Conservation (phyloP, 352 stramenopile species). For the Globisporangium iwayamae region DNA sequence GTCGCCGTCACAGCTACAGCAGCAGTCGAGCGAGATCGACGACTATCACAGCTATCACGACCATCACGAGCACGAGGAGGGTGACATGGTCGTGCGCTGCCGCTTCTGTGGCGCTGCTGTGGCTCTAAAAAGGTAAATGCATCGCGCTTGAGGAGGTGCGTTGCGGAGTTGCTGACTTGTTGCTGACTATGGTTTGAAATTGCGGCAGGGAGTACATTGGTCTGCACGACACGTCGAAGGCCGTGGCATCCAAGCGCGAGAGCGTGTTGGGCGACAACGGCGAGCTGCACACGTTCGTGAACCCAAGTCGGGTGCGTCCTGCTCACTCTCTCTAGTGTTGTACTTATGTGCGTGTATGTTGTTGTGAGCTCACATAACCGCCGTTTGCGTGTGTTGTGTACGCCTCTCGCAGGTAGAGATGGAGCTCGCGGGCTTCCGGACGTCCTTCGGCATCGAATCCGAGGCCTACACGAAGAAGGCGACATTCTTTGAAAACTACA, state of each 20-base stretch:
- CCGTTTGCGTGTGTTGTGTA: conserved; percentile 1
- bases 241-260: conserved; percentile 51
- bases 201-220: conserved; percentile 63
- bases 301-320: conserved; percentile 52
- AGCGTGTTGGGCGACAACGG: conserved; percentile 40
- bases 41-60: conserved; percentile 14
- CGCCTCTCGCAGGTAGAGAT: conserved; percentile 52
- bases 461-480: conserved; percentile 69
- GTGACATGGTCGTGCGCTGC: conserved; percentile 57
- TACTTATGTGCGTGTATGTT: background rate
- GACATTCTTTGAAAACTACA: conserved; percentile 83
- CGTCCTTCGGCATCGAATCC: conserved; percentile 47
- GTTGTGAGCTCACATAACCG: background rate
- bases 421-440: conserved; percentile 70
- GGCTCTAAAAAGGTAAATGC: conserved; percentile 53
- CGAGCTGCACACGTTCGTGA: conserved; percentile 77
- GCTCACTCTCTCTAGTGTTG: background rate
- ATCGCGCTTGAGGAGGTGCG: background rate
- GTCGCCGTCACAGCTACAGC: background rate
- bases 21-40: background rate
- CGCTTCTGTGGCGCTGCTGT: conserved; percentile 72
- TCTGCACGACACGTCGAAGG: conserved; percentile 72
- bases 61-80: conserved; percentile 14
- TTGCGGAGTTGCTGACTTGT: background rate
- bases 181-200: background rate